These are phyloP conservation scores for Colletotrichum truncatum DNA, from an alignment of 2,329 filamentous ascomycete species.

Conservation along the genomic window DNA sequence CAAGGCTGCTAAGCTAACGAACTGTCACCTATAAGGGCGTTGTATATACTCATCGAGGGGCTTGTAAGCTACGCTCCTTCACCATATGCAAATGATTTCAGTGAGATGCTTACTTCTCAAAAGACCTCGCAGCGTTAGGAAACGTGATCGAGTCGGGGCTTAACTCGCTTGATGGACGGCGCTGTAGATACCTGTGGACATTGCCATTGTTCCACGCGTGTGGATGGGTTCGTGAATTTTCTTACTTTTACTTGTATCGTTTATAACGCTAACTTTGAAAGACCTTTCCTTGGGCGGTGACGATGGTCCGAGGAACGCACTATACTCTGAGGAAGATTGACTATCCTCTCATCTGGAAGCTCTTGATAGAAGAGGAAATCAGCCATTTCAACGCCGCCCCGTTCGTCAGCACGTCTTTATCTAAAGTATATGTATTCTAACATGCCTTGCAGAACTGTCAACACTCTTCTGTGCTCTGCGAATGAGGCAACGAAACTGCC, in stretches of 20 bases:
- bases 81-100: background rate
- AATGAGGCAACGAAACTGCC: slow-evolving; percentile 73
- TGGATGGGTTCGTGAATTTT: slow-evolving; percentile 66
- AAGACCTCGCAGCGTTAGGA: slow-evolving; percentile 77
- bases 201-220: slow-evolving; percentile 84
- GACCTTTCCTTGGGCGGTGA: slow-evolving; percentile 87
- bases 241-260: too few species aligned
- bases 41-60: slow-evolving; percentile 87
- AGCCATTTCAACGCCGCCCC: slow-evolving; percentile 97
- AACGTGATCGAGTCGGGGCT: slow-evolving; percentile 92
- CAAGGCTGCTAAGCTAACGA: background rate
- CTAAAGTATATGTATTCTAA: background rate
- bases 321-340: slow-evolving; percentile 83
- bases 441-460: slow-evolving; percentile 73
- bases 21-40: slow-evolving; percentile 74
- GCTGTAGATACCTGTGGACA: slow-evolving; percentile 90
- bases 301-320: slow-evolving; percentile 91
- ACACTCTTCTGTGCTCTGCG: slow-evolving; percentile 87
- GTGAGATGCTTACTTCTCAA: background rate
- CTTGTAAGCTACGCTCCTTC: slow-evolving; percentile 51
- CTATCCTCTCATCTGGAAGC: slow-evolving; percentile 89
- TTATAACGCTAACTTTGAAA: background rate
- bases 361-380: slow-evolving; percentile 86
- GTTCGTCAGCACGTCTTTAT: background rate
- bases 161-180: slow-evolving; percentile 69